Evolutionary conservation across 805 yeast genomes (phyloP), one percentile per base, ranked within the genome.

Genomic region (Starmerella floricola): DNA sequence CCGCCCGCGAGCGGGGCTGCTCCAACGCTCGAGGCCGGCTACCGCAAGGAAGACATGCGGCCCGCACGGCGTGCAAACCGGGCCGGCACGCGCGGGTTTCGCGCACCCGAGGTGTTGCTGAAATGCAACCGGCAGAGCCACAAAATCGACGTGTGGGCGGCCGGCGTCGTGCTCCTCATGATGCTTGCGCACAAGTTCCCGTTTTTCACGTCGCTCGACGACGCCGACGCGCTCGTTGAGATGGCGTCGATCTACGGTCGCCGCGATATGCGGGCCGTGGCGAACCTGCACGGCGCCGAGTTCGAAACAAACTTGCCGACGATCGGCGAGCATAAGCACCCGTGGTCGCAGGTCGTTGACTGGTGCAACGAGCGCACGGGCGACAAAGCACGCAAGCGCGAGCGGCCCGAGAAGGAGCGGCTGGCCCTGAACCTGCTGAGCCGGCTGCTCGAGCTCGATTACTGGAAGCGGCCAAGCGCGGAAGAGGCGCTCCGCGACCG

Each of bases 11-110:
- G n/a, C 44, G 53, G 31, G 30, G 50, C 59, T 16, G 54, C 55
- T 31, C 51, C 50, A 15, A 51, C 44, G 62, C 36, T 57, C 4
- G 70, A 69, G 11, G 67, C 71, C 61, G 88, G 95, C 1, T 85
- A 82, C 56, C 80, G 86, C 8, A 85, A 84, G 57, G 83, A 82
- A 53, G 98, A 91, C 63, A 74, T 74, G 38, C 69, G 97, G 53
- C 81, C 93, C 0, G 83, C 91, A 1, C 71, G 94, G 54, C 71
- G 98, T 44, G 97, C 97, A 0, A 91, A 91, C 55, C 76, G 98
- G 53, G 98, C 98, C 15, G 96, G 96, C 8, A 86, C 96, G 1
- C 69, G 96, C 53, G 96, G 96, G 0, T 86, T 86, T 56, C 69
- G 96, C 52, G 95, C 96, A 0, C 95, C 95, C 0, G 96, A 86